These are phyloP conservation scores for Wallacemonas rigidus DNA, from an alignment of 208 protist species.

Conservation along the genomic window DNA sequence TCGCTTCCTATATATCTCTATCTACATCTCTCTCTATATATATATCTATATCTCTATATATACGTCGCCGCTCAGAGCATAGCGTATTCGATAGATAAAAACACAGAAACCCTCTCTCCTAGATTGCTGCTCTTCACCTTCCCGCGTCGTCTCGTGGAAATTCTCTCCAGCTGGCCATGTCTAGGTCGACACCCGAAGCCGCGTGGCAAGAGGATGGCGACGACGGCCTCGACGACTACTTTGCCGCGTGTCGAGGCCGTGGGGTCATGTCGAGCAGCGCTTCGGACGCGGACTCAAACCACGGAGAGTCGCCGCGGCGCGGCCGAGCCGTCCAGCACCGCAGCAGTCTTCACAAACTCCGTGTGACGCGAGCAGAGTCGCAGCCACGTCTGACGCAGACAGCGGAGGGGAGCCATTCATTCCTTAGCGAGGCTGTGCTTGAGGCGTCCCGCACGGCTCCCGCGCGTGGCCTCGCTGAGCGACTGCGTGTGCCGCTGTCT, in stretches of 20 bases:
- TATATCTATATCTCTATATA: not conserved
- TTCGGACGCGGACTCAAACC: not conserved
- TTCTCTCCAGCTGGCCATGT: not conserved
- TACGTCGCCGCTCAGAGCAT: too few species aligned
- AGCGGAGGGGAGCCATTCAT: not conserved
- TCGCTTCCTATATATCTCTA: too few species aligned
- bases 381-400: not conserved
- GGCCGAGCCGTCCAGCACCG: constrained; percentile 32
- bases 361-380: not conserved
- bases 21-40: not conserved
- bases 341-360: constrained; percentile 25
- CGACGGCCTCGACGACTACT: constrained; percentile 54
- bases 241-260: constrained; percentile 34
- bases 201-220: constrained; percentile 15
- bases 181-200: not conserved
- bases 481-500: not conserved
- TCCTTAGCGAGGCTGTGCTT: not conserved
- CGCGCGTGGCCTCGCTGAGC: not conserved
- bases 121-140: not conserved
- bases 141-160: too few species aligned
- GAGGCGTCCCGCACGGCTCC: not conserved
- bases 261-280: constrained; percentile 4
- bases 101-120: not conserved
- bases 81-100: too few species aligned
- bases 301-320: constrained; percentile 35